phyloP scores from a whole-genome alignment of 2,329 filamentous ascomycete species.

The Fusarium brachygibbosum region DNA sequence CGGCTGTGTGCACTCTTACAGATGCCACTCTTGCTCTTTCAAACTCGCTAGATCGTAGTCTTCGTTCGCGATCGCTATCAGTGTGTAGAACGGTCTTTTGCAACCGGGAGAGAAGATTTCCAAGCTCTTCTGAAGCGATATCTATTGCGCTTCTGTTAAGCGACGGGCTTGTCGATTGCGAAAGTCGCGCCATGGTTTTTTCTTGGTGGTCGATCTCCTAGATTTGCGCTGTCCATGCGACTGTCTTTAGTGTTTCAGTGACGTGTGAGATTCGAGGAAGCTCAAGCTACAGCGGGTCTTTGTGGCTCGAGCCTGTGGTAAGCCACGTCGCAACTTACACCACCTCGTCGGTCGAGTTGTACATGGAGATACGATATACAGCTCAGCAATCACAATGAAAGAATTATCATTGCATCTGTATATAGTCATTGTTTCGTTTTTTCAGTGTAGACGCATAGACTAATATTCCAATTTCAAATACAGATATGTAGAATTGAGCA shows the following conservation, averaged over 20 bases:
- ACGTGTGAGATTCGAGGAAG: conserved; percentile 48
- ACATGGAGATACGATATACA: not conserved
- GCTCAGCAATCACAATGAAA: not conserved
- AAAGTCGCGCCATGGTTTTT: conserved; percentile 50
- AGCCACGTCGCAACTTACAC: conserved; percentile 45
- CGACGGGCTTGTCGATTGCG: conserved; percentile 26
- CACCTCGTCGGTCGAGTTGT: too few species aligned
- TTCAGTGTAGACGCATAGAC: not conserved
- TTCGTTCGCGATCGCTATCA: conserved; percentile 69
- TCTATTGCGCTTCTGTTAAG: conserved; percentile 48
- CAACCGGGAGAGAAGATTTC: conserved; percentile 74
- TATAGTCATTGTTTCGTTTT: not conserved
- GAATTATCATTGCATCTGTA: not conserved
- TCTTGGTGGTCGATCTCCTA: conserved; percentile 19
- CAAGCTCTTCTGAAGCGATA: conserved; percentile 64
- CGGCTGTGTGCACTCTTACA: conserved; percentile 52
- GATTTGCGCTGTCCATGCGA: conserved; percentile 2
- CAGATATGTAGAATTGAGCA: too few species aligned
- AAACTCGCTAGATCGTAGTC: conserved; percentile 72
- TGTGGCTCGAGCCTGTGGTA: conserved; percentile 47
- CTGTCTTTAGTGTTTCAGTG: conserved; percentile 43
- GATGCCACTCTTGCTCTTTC: conserved; percentile 66
- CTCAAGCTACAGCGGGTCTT: conserved; percentile 33
- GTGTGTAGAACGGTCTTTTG: conserved; percentile 74
- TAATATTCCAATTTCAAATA: too few species aligned